Conservation (phyloP, 805 yeast genomes). For the Lachancea meyersii region DNA sequence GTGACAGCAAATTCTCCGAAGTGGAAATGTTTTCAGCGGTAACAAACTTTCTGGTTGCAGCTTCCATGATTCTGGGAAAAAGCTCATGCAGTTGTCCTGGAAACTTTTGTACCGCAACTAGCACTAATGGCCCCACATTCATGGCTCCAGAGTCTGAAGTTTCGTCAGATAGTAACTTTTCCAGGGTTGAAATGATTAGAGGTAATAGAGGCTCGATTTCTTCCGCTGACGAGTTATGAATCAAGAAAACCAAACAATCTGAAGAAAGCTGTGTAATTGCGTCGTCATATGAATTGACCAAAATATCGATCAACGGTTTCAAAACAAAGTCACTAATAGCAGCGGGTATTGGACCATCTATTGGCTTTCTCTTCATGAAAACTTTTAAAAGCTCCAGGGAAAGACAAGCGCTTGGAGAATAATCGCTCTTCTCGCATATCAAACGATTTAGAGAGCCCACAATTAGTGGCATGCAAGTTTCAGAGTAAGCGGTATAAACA, state of each 20-base stretch:
- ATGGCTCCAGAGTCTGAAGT: slow-evolving; percentile 77
- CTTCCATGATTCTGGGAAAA: slow-evolving; percentile 55
- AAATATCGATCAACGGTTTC: slow-evolving; percentile 23
- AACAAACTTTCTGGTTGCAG: slow-evolving; percentile 62
- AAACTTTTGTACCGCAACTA: slow-evolving; percentile 51
- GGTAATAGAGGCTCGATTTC: slow-evolving; percentile 15
- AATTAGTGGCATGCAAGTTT: slow-evolving; percentile 47
- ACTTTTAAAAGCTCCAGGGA: slow-evolving; percentile 29
- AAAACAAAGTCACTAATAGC: slow-evolving; percentile 22
- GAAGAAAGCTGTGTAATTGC: slow-evolving; percentile 73
- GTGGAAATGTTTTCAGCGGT: slow-evolving; percentile 65
- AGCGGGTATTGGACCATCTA: slow-evolving; percentile 24
- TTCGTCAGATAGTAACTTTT: slow-evolving; percentile 60
- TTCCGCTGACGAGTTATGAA: slow-evolving; percentile 36
- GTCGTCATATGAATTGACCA: slow-evolving; percentile 53
- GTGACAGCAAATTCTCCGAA: slow-evolving; percentile 67
- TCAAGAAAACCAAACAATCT: slow-evolving; percentile 59
- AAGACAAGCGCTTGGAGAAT: slow-evolving; percentile 45
- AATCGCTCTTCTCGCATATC: slow-evolving; percentile 35
- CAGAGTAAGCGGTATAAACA: slow-evolving; percentile 44
- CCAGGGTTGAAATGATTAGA: slow-evolving; percentile 46
- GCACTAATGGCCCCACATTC: slow-evolving; percentile 62
- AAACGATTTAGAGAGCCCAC: slow-evolving; percentile 34
- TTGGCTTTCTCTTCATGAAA: slow-evolving; percentile 29
- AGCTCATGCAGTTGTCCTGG: slow-evolving; percentile 34